These are phyloP conservation scores for Cyphellophora attinorum DNA, from an alignment of 2,329 filamentous ascomycete genomes.

Conservation along the genomic window DNA sequence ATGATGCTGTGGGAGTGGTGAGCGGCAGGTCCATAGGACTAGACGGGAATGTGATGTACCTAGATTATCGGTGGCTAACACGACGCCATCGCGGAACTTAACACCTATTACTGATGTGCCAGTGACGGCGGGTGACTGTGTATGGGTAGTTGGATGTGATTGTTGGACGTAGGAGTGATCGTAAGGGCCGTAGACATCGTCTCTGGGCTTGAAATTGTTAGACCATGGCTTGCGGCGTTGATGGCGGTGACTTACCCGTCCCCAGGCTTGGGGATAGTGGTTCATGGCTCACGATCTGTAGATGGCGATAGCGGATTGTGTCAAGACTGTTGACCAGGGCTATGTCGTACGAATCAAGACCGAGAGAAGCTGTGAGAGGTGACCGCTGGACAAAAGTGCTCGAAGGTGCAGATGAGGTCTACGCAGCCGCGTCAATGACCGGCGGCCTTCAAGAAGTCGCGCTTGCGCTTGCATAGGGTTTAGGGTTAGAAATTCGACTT, in stretches of 20 bases:
- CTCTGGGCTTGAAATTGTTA: constrained; percentile 62
- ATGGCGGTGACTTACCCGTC: constrained; percentile 42
- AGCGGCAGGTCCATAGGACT: constrained; percentile 2
- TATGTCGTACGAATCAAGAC: no score
- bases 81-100: constrained; percentile 94
- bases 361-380: no score
- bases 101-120: constrained; percentile 91
- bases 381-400: no score
- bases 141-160: constrained; percentile 66
- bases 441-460: no score
- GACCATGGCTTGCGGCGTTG: constrained; percentile 14
- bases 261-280: constrained; percentile 57
- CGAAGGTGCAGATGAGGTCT: no score
- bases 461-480: no score
- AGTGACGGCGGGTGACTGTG: constrained; percentile 86
- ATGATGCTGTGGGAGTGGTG: constrained; percentile 58
- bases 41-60: constrained; percentile 44
- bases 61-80: constrained; percentile 93
- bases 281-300: no score
- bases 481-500: no score
- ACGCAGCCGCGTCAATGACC: no score
- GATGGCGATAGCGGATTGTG: no score
- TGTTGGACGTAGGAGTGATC: constrained; percentile 74
- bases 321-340: constrained; percentile 6
- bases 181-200: constrained; percentile 94